phyloP scores from a whole-genome alignment of 2,329 filamentous ascomycete genomes.

The Truncatella angustata region DNA sequence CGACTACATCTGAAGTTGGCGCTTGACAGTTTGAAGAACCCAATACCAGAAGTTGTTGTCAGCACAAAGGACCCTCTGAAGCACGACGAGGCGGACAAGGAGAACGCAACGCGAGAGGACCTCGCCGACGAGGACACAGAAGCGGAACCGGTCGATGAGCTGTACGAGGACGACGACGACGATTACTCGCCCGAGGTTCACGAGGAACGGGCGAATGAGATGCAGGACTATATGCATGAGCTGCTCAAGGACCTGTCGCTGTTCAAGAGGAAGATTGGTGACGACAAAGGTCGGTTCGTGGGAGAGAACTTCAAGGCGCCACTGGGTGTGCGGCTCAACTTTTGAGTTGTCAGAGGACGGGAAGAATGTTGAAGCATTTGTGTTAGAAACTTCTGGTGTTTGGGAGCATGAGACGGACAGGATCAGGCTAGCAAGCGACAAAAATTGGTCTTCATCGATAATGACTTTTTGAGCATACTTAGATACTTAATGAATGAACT shows the following conservation, averaged over 20 bases:
- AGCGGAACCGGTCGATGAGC: slow-evolving; percentile 45
- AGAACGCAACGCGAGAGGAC: slow-evolving; percentile 21
- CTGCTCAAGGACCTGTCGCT: slow-evolving; percentile 76
- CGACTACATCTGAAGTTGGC: slow-evolving; percentile 85
- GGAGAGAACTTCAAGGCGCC: slow-evolving; percentile 59
- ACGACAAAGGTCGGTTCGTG: slow-evolving; percentile 73
- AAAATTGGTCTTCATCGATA: background rate
- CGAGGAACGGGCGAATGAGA: slow-evolving; percentile 57
- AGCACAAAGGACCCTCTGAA: slow-evolving; percentile 20
- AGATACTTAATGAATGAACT: slow-evolving; percentile 7
- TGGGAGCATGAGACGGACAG: background rate
- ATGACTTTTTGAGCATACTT: background rate
- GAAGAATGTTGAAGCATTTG: slow-evolving; percentile 1
- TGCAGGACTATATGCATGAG: slow-evolving; percentile 83
- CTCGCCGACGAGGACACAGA: slow-evolving; percentile 18
- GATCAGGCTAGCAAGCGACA: no score
- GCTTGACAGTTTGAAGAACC: slow-evolving; percentile 83
- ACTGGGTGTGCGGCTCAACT: slow-evolving; percentile 43
- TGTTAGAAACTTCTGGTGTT: slow-evolving; percentile 4
- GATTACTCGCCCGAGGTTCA: slow-evolving; percentile 42
- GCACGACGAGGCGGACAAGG: slow-evolving; percentile 30
- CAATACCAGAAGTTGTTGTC: slow-evolving; percentile 65
- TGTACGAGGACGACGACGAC: slow-evolving; percentile 57
- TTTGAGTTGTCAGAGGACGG: slow-evolving; percentile 18
- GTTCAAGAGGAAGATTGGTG: slow-evolving; percentile 82